A percentile compares a stretch with the other conserved stretches of the same genome.
phyloP scores from a whole-genome alignment of 805 yeast species.

The Kuraishia borneana region DNA sequence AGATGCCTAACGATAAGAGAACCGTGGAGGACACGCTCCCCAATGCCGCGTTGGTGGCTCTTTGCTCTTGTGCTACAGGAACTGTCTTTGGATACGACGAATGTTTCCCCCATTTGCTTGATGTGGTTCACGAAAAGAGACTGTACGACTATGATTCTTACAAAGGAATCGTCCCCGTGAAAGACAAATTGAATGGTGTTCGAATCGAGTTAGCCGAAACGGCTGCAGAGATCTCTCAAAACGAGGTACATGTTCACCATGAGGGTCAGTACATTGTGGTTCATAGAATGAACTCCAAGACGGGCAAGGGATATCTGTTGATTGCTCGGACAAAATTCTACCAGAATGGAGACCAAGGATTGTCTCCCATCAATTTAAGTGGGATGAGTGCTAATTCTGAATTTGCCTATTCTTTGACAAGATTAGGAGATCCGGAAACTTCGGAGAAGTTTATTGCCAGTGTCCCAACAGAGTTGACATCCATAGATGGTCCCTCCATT shows the following conservation, averaged over 20 bases:
- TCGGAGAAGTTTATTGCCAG: slow-evolving; percentile 37
- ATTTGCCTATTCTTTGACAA: slow-evolving; percentile 46
- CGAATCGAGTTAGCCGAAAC: slow-evolving; percentile 48
- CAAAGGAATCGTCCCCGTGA: slow-evolving; percentile 69
- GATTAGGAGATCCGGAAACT: slow-evolving; percentile 37
- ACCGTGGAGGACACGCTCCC: slow-evolving; percentile 92
- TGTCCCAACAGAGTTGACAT: slow-evolving; percentile 52
- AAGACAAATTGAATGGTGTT: slow-evolving; percentile 44
- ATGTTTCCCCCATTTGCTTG: slow-evolving; percentile 69
- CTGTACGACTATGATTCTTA: slow-evolving; percentile 35
- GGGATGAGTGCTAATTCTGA: slow-evolving; percentile 50
- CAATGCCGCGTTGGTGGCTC: slow-evolving; percentile 87
- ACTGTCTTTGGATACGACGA: slow-evolving; percentile 93
- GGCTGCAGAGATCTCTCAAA: slow-evolving; percentile 41
- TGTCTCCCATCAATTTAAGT: slow-evolving; percentile 45
- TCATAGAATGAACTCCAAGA: slow-evolving; percentile 72
- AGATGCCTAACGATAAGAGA: slow-evolving; percentile 78
- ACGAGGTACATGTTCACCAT: slow-evolving; percentile 90
- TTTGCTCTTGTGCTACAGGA: slow-evolving; percentile 90
- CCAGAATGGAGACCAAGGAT: slow-evolving; percentile 33
- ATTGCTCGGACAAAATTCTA: slow-evolving; percentile 78
- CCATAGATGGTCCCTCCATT: slow-evolving; percentile 38
- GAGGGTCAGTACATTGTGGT: slow-evolving; percentile 88
- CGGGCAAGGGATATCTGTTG: slow-evolving; percentile 83
- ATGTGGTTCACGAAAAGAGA: slow-evolving; percentile 70